phyloP scores from a whole-genome alignment of 345 rosid species.

The Aegle marmelos region DNA sequence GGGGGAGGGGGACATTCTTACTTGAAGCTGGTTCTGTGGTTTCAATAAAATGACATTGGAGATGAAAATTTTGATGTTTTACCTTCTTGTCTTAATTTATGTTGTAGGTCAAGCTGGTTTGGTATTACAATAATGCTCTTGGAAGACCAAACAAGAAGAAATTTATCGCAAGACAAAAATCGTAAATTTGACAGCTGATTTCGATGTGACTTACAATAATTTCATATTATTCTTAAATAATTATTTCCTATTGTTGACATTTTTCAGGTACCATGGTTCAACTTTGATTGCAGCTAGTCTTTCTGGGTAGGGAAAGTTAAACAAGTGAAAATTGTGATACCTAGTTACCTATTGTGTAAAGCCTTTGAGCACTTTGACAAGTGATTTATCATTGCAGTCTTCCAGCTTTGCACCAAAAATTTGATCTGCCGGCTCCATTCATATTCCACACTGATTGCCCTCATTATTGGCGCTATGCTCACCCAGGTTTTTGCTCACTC shows the following conservation, averaged over 20 bases:
- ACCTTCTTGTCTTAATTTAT: conserved; percentile 8
- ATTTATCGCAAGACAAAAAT: conserved; percentile 68
- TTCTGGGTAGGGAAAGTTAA: conserved; percentile 59
- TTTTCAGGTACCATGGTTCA: conserved; percentile 85
- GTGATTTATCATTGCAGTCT: conserved; percentile 42
- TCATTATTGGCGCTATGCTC: conserved; percentile 97
- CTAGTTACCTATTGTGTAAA: conserved; percentile 8
- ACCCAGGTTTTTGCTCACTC: conserved; percentile 54
- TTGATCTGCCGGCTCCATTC: conserved; percentile 96
- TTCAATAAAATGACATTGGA: background rate
- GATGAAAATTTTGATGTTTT: conserved; percentile 3
- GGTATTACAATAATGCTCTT: conserved; percentile 89
- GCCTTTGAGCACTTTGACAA: conserved; percentile 1
- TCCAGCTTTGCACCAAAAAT: conserved; percentile 83
- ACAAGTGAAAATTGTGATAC: background rate
- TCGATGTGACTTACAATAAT: background rate
- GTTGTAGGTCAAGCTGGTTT: conserved; percentile 79
- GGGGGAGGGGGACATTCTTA: conserved; percentile 3
- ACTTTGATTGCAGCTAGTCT: conserved; percentile 91
- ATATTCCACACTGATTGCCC: conserved; percentile 94
- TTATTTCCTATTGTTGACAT: conserved; percentile 17
- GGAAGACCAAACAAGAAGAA: conserved; percentile 86
- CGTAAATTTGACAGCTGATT: conserved; percentile 35
- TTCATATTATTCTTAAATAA: background rate
- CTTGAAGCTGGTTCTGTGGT: conserved; percentile 72